These are phyloP conservation scores for Rhodotorula sp. DNA, from an alignment of 1,284 basidiomycete genomes.

Conservation along the genomic window DNA sequence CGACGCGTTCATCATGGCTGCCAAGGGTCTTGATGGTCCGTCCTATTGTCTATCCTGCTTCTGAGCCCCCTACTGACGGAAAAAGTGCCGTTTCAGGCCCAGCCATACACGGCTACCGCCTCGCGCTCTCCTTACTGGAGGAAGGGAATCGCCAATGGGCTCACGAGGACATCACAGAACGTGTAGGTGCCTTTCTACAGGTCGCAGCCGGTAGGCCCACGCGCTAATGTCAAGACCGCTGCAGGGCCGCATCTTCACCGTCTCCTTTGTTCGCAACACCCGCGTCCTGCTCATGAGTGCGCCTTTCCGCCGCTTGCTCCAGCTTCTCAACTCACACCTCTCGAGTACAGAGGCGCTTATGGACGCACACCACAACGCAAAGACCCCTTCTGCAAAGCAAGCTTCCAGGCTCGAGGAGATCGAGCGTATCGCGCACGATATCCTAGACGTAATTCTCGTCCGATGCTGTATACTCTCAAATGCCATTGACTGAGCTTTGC, in stretches of 20 bases:
- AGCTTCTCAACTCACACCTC: neutral
- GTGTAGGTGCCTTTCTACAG: neutral
- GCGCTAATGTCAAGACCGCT: too few species aligned
- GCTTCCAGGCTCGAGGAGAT: conserved; percentile 1
- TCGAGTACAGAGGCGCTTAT: neutral
- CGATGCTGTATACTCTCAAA: neutral
- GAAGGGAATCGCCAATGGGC: too few species aligned
- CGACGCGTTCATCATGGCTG: too few species aligned
- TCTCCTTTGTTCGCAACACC: neutral
- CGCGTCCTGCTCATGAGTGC: neutral
- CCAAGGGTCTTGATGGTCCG: too few species aligned
- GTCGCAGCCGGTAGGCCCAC: too few species aligned
- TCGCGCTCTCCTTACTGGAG: too few species aligned
- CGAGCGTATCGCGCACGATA: neutral
- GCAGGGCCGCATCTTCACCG: neutral
- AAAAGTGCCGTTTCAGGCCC: too few species aligned
- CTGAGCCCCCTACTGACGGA: too few species aligned
- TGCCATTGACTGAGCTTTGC: neutral
- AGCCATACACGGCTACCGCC: too few species aligned
- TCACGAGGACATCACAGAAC: too few species aligned
- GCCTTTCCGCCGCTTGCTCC: neutral
- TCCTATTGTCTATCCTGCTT: too few species aligned
- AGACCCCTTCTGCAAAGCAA: neutral
- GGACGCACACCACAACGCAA: neutral
- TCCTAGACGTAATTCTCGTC: neutral